These are phyloP conservation scores for Oryza australiensis DNA, from an alignment of 176 grass and related monocot species.

Conservation along the genomic window DNA sequence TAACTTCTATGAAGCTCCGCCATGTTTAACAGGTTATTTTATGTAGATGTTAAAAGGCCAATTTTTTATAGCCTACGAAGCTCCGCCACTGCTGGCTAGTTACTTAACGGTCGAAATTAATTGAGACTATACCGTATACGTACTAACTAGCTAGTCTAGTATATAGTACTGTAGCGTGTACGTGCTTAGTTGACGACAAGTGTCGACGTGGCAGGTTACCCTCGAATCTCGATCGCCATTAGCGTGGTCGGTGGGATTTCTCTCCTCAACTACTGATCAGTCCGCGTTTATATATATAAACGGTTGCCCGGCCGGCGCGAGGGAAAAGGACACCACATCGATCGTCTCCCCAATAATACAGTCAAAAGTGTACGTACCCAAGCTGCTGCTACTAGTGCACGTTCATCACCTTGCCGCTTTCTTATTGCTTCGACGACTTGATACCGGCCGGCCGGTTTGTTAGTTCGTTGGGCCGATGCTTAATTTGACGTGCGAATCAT, in stretches of 20 bases:
- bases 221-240: background rate
- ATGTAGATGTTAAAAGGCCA: no score
- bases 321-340: background rate
- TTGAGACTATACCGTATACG: no score
- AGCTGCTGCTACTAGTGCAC: background rate
- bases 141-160: no score
- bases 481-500: background rate
- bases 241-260: background rate
- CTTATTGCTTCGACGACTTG: slow-evolving; percentile 6
- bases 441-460: background rate
- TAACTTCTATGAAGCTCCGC: no score
- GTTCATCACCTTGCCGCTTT: background rate
- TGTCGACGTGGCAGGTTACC: background rate
- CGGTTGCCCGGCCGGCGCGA: background rate
- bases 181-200: background rate
- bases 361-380: background rate
- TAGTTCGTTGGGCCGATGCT: background rate
- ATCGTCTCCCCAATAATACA: background rate
- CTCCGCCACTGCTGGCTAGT: no score
- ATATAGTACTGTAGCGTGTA: background rate
- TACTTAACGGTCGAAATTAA: no score
- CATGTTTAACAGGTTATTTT: no score
- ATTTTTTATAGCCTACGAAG: no score
- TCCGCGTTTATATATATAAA: background rate
- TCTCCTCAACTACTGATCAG: background rate